phyloP scores from a whole-genome alignment of 768 basidiomycete genomes.

The Ramaria rubella region DNA sequence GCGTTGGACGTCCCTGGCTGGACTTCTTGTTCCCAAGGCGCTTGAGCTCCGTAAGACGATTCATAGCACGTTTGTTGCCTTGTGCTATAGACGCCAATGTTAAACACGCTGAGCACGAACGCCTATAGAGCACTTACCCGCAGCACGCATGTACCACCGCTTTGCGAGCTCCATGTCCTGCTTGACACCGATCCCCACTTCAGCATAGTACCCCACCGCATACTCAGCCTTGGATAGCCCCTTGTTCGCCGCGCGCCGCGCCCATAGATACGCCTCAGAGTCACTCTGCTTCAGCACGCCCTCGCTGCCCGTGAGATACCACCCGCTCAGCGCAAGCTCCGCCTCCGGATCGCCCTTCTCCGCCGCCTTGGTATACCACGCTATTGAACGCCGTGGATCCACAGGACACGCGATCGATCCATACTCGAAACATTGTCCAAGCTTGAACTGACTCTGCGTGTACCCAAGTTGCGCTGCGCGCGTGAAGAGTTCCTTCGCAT shows the following conservation, averaged over 20 bases:
- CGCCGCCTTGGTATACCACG: conserved; percentile 98
- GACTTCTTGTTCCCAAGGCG: conserved; percentile 74
- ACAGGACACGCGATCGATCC: conserved; percentile 83
- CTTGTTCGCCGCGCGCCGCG: conserved; percentile 91
- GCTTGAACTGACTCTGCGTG: conserved; percentile 88
- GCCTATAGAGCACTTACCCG: conserved; percentile 53
- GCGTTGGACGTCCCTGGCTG: conserved; percentile 77
- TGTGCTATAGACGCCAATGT: conserved; percentile 59
- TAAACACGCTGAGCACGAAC: background rate
- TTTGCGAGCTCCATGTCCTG: conserved; percentile 94
- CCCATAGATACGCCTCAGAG: conserved; percentile 98
- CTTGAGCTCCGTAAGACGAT: conserved; percentile 91
- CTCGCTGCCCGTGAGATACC: conserved; percentile 96
- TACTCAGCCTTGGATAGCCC: conserved; percentile 96
- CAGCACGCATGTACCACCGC: conserved; percentile 98
- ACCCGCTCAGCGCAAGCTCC: conserved; percentile 92
- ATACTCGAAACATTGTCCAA: conserved; percentile 94
- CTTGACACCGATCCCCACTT: conserved; percentile 96
- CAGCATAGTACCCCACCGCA: conserved; percentile 97
- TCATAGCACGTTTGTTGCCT: conserved; percentile 98
- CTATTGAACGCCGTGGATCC: conserved; percentile 90
- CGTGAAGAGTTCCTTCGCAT: conserved; percentile 80
- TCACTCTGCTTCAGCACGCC: conserved; percentile 96
- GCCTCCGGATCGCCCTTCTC: conserved; percentile 94
- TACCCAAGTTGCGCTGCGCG: conserved; percentile 93